Evolutionary conservation across 257 asterid species (phyloP).

Genomic region (Marsdenia floribunda): DNA sequence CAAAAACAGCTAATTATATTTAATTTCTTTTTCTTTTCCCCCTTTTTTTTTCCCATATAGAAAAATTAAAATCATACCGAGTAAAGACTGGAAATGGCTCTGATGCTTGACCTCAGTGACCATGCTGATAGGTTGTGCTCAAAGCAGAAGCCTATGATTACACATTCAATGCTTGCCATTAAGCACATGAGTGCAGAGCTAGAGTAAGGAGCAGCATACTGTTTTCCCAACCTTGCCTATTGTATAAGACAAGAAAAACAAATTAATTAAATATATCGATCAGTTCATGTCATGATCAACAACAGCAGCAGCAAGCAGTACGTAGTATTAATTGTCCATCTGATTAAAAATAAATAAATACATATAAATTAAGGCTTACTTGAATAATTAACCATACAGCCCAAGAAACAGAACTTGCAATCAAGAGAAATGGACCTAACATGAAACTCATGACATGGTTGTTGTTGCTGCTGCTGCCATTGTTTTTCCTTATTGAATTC

Average conservation of each 20-base stretch:
- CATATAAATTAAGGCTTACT: constrained; percentile 24
- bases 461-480: constrained; percentile 27
- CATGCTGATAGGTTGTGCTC: constrained; percentile 60
- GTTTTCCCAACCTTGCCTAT: constrained; percentile 61
- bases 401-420: constrained; percentile 73
- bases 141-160: constrained; percentile 42
- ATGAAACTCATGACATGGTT: constrained; percentile 40
- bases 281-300: not conserved
- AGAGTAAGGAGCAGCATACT: constrained; percentile 65
- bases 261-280: not conserved
- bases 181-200: constrained; percentile 75
- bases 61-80: constrained; percentile 17
- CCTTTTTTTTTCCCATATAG: too few relatives aligned
- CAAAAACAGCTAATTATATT: too few relatives aligned
- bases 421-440: constrained; percentile 64
- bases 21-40: too few relatives aligned
- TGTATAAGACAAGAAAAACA: constrained; percentile 4
- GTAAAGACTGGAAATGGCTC: constrained; percentile 60
- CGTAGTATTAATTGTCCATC: too few relatives aligned
- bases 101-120: constrained; percentile 56
- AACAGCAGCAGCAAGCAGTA: not conserved
- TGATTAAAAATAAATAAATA: too few relatives aligned
- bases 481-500: constrained; percentile 23
- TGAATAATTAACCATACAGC: constrained; percentile 75
- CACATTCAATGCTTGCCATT: constrained; percentile 59